Percentiles rank a stretch among this genome's conserved stretches.
These are phyloP conservation scores for Stephanodiscus minutulus DNA, from an alignment of 108 stramenopile species.

Conservation along the genomic window DNA sequence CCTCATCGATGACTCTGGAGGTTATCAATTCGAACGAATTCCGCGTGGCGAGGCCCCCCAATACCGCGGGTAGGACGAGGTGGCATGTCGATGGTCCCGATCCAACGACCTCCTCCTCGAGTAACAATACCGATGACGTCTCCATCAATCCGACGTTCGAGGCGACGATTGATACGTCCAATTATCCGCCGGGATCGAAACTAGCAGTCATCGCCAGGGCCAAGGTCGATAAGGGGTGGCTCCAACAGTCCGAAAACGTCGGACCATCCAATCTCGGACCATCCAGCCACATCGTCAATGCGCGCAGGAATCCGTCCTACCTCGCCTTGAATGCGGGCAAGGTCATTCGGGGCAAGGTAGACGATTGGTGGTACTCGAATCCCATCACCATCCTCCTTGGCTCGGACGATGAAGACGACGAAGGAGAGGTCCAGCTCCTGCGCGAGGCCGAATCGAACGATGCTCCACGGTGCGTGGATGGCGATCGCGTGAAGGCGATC, in stretches of 20 bases:
- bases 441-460: constrained; percentile 18
- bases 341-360: constrained; percentile 33
- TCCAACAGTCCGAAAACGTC: constrained; percentile 17
- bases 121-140: not conserved
- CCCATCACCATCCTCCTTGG: constrained; percentile 42
- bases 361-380: constrained; percentile 50
- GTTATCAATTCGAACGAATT: constrained; percentile 19
- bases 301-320: constrained; percentile 62
- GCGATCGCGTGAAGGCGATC: constrained; percentile 28
- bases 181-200: constrained; percentile 18
- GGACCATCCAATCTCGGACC: constrained; percentile 46
- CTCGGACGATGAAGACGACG: not conserved
- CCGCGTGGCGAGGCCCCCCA: not conserved
- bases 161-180: constrained; percentile 32
- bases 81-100: constrained; percentile 49
- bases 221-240: constrained; percentile 56
- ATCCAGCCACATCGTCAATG: constrained; percentile 74
- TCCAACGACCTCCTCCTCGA: constrained; percentile 24
- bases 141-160: constrained; percentile 39
- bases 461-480: constrained; percentile 18
- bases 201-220: constrained; percentile 52
- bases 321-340: constrained; percentile 46
- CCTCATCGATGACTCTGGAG: constrained; percentile 19
- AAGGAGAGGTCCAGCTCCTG: constrained; percentile 11
- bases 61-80: constrained; percentile 33